phyloP scores from a whole-genome alignment of 768 basidiomycete species.

The Suillus alpinus region DNA sequence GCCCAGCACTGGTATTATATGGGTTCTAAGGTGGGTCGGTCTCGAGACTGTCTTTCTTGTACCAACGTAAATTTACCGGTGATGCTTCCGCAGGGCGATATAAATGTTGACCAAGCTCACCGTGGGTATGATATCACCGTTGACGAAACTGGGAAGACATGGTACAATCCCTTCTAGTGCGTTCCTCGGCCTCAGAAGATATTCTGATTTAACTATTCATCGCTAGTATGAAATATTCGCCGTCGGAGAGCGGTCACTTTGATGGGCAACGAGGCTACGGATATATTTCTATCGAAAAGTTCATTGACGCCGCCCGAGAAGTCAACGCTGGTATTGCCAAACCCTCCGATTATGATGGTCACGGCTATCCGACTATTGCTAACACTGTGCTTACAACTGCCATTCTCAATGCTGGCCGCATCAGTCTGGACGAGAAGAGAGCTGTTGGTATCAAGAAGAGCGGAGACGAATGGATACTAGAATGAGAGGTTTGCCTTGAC shows the following conservation, averaged over 20 bases:
- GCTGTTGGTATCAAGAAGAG: slow-evolving; percentile 74
- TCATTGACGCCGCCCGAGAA: slow-evolving; percentile 77
- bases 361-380: slow-evolving; percentile 82
- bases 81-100: slow-evolving; percentile 66
- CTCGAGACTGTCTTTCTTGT: not conserved
- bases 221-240: slow-evolving; percentile 88
- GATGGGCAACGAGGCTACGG: slow-evolving; percentile 94
- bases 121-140: slow-evolving; percentile 89
- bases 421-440: slow-evolving; percentile 87
- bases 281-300: slow-evolving; percentile 89
- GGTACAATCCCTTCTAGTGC: slow-evolving; percentile 91
- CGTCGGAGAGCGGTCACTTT: slow-evolving; percentile 88
- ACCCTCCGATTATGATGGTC: slow-evolving; percentile 72
- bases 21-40: slow-evolving; percentile 70
- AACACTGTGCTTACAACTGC: slow-evolving; percentile 88
- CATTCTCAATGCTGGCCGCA: slow-evolving; percentile 86
- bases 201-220: slow-evolving; percentile 13
- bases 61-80: not conserved
- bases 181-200: slow-evolving; percentile 26
- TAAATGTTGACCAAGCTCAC: slow-evolving; percentile 90
- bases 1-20: slow-evolving; percentile 95
- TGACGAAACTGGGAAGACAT: slow-evolving; percentile 80
- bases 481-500: slow-evolving; percentile 36
- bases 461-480: slow-evolving; percentile 63
- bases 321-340: slow-evolving; percentile 70